These are phyloP conservation scores for Polygonum aviculare DNA, from an alignment of 148 eudicot species.

Conservation along the genomic window DNA sequence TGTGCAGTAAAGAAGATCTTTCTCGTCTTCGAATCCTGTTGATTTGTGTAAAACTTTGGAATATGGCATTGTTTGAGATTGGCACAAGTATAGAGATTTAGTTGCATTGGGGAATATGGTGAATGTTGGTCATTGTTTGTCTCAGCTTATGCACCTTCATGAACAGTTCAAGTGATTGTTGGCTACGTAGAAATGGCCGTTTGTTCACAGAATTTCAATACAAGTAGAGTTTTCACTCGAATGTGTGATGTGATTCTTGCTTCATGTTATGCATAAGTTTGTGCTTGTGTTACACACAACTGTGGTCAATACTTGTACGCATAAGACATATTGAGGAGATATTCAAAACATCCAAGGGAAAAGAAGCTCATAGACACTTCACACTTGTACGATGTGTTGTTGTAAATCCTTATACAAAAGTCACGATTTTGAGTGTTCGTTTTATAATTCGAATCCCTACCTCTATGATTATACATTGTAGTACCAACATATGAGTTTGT, in stretches of 20 bases:
- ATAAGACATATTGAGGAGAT: too few relatives aligned
- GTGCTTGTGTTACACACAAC: neutral
- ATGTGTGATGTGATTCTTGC: neutral
- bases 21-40: neutral
- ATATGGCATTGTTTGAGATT: neutral
- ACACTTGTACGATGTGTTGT: too few relatives aligned
- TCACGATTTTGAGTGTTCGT: too few relatives aligned
- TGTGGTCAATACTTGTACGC: too few relatives aligned
- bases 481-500: too few relatives aligned
- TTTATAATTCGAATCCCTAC: too few relatives aligned
- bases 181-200: neutral
- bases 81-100: neutral
- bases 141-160: neutral
- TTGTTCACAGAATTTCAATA: neutral
- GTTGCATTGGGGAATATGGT: neutral
- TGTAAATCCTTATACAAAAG: too few relatives aligned
- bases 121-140: neutral
- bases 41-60: neutral
- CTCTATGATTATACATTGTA: too few relatives aligned
- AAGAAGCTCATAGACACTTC: too few relatives aligned
- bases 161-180: neutral
- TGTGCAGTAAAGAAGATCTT: too few relatives aligned
- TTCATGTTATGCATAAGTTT: neutral
- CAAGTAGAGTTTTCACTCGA: neutral
- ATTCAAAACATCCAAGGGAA: too few relatives aligned